These are phyloP conservation scores for Mallotus nudiflorus DNA, from an alignment of 345 rosid species.

Conservation along the genomic window DNA sequence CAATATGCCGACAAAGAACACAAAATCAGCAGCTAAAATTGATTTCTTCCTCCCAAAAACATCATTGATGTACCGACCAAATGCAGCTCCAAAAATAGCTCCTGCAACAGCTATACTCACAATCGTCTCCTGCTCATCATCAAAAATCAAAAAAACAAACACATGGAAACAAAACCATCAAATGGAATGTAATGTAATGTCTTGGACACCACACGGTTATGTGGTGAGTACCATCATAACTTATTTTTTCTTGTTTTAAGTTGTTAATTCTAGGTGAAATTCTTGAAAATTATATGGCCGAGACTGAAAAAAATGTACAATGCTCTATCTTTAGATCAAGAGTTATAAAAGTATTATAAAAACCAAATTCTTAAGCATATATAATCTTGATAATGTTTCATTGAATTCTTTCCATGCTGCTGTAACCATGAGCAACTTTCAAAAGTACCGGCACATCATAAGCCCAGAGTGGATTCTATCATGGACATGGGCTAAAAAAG, in stretches of 20 bases:
- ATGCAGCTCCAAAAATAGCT: slow-evolving; percentile 80
- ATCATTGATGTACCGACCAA: slow-evolving; percentile 81
- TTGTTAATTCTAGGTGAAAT: too few relatives aligned
- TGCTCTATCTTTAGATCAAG: neutral
- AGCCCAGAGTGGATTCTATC: slow-evolving; percentile 79
- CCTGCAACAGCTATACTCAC: slow-evolving; percentile 91
- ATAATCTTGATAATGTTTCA: neutral
- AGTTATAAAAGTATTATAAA: too few relatives aligned
- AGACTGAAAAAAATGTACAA: too few relatives aligned
- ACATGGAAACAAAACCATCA: slow-evolving; percentile 65
- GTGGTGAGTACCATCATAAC: slow-evolving; percentile 41
- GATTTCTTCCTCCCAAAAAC: slow-evolving; percentile 64
- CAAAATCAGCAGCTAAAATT: slow-evolving; percentile 57
- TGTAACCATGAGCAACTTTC: slow-evolving; percentile 68
- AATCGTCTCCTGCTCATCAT: slow-evolving; percentile 41
- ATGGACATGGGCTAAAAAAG: slow-evolving; percentile 81
- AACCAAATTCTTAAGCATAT: too few relatives aligned
- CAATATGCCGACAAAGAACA: slow-evolving; percentile 66
- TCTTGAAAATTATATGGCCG: too few relatives aligned
- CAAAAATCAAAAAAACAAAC: neutral
- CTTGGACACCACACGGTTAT: slow-evolving; percentile 78
- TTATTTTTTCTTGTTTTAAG: neutral
- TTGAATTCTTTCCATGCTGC: slow-evolving; percentile 42
- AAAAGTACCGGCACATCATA: slow-evolving; percentile 58
- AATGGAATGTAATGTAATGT: slow-evolving; percentile 76